Evolutionary conservation across 1,139 yeast species (phyloP).

Genomic region (Suhomyces anneliseae): DNA sequence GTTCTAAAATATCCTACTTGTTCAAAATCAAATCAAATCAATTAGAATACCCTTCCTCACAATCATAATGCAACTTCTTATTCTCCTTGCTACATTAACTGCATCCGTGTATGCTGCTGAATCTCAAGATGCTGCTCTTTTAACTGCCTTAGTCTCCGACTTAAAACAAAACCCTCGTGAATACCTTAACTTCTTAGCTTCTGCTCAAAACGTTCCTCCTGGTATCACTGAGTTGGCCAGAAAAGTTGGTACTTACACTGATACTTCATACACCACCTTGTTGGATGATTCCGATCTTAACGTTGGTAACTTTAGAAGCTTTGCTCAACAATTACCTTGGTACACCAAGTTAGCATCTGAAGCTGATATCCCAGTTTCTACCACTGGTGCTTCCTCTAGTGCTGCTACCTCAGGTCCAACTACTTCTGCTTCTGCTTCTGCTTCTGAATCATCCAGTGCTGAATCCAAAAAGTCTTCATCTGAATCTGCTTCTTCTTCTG

Average conservation of each 20-base stretch:
- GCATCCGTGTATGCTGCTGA: constrained; percentile 28
- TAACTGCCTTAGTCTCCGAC: constrained; percentile 44
- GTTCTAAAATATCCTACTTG: too few relatives aligned
- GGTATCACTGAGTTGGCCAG: constrained; percentile 39
- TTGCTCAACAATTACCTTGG: constrained; percentile 48
- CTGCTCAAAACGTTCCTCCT: constrained; percentile 36
- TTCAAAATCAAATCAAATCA: too few relatives aligned
- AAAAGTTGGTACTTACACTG: constrained; percentile 39
- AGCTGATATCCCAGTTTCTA: constrained; percentile 9
- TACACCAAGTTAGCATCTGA: constrained; percentile 32
- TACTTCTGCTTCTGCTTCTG: constrained; percentile 2
- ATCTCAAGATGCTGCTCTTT: constrained; percentile 32
- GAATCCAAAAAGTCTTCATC: constrained; percentile 4
- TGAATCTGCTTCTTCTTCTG: background rate
- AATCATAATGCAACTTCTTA: background rate
- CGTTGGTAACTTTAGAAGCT: constrained; percentile 29
- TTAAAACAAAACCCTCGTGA: constrained; percentile 23
- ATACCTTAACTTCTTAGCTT: constrained; percentile 33
- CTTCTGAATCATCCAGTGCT: background rate
- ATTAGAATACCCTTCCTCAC: too few relatives aligned
- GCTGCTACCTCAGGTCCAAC: constrained; percentile 1
- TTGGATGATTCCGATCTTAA: constrained; percentile 24
- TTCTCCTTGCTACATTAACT: constrained; percentile 2
- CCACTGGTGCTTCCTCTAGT: constrained; percentile 7
- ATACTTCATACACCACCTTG: constrained; percentile 42